Percentiles rank a stretch among this genome's conserved stretches.
phyloP scores from a whole-genome alignment of 768 basidiomycete species.

The Chiua virens region DNA sequence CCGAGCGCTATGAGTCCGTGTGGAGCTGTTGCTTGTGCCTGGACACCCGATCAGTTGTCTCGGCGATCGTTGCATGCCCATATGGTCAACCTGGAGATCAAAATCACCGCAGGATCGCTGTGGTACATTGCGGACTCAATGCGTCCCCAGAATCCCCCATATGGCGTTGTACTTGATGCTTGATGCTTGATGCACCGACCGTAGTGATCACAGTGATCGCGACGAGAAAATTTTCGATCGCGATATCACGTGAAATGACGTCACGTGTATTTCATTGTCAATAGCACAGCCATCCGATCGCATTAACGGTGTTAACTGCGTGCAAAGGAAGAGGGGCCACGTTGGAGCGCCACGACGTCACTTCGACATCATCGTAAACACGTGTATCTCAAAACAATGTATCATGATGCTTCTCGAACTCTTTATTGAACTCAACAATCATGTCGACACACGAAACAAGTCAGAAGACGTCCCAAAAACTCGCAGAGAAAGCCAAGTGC shows the following conservation, averaged over 20 bases:
- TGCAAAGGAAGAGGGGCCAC: constrained; percentile 8
- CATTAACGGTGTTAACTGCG: constrained; percentile 14
- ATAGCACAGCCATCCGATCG: constrained; percentile 16
- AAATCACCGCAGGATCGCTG: neutral
- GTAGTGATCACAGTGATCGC: no score
- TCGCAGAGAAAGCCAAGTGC: constrained; percentile 19
- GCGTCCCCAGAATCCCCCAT: neutral
- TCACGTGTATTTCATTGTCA: neutral
- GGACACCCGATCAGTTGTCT: constrained; percentile 4
- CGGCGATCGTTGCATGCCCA: neutral
- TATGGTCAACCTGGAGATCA: neutral
- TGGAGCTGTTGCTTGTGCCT: neutral
- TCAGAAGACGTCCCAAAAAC: neutral
- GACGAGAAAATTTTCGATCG: constrained; percentile 4
- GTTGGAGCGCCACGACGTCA: constrained; percentile 26
- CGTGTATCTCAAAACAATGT: neutral
- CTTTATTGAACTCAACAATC: neutral
- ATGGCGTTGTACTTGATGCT: no score
- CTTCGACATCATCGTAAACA: constrained; percentile 11
- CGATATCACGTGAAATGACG: constrained; percentile 5
- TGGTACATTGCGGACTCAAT: neutral
- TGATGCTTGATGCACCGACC: no score
- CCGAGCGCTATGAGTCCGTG: neutral
- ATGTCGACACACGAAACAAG: constrained; percentile 3
- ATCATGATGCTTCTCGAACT: no score